phyloP scores from a whole-genome alignment of 2,329 filamentous ascomycete species.

The Zasmidium angulare region DNA sequence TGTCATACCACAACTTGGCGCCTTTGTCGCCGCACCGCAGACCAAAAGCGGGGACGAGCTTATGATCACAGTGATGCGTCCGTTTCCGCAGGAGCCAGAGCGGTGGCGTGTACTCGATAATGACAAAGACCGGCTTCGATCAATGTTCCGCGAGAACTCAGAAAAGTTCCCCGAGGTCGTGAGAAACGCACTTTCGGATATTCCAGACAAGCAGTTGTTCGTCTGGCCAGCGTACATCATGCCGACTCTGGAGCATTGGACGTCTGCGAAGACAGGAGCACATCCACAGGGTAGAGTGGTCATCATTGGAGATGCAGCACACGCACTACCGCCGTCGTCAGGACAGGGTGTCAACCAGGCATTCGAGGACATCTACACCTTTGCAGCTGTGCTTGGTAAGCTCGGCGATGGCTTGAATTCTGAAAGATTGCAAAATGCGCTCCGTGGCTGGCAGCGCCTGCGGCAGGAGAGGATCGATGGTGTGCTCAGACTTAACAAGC shows the following conservation, averaged over 20 bases:
- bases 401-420: background rate
- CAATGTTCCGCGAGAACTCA: slow-evolving; percentile 4
- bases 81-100: background rate
- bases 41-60: slow-evolving; percentile 1
- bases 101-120: background rate
- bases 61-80: slow-evolving; percentile 6
- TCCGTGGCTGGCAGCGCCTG: slow-evolving; percentile 1
- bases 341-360: slow-evolving; percentile 2
- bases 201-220: background rate
- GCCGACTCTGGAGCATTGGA: background rate
- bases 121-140: slow-evolving; percentile 3
- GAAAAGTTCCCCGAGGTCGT: slow-evolving; percentile 5
- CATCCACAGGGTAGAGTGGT: background rate
- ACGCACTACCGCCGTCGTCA: background rate
- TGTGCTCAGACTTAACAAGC: background rate
- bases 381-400: background rate
- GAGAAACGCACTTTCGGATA: background rate
- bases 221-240: slow-evolving; percentile 1
- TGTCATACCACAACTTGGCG: background rate
- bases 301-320: slow-evolving; percentile 1
- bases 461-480: background rate
- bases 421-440: background rate
- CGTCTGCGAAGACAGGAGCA: background rate
- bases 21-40: slow-evolving; percentile 1
- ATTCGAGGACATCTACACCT: background rate